These are phyloP conservation scores for Ettlia oleoabundans DNA, from an alignment of 139 green algal species.

Conservation along the genomic window DNA sequence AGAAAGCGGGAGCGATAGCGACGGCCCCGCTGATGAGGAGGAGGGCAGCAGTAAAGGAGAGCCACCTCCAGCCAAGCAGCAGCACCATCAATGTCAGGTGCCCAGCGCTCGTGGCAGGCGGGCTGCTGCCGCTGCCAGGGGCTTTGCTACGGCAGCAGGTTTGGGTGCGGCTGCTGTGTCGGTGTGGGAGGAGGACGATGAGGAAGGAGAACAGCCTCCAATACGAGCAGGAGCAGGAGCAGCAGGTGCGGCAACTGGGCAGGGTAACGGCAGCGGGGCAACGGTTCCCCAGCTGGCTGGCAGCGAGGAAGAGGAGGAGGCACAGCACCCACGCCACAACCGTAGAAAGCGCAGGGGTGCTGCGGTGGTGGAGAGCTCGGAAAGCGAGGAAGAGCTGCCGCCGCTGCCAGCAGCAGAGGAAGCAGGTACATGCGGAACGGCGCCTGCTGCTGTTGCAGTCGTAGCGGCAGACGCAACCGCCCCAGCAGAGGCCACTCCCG, in stretches of 20 bases:
- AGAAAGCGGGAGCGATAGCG: background rate
- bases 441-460: background rate
- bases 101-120: background rate
- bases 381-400: slow-evolving; percentile 5
- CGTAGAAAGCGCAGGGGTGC: slow-evolving; percentile 1
- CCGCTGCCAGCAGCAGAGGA: background rate
- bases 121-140: background rate
- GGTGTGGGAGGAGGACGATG: too few relatives aligned
- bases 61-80: too few relatives aligned
- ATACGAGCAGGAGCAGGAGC: too few relatives aligned
- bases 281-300: background rate
- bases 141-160: too few relatives aligned
- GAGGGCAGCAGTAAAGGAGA: too few relatives aligned
- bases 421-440: background rate
- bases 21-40: background rate
- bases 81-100: background rate
- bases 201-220: too few relatives aligned
- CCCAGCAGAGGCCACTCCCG: background rate
- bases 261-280: background rate
- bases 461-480: background rate
- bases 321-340: background rate
- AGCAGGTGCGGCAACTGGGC: background rate
- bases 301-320: background rate
- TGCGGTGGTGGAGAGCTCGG: background rate
- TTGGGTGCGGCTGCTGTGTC: too few relatives aligned